These are phyloP conservation scores for Gypsophila paniculata DNA, from an alignment of 179 eudicot genomes.

Conservation along the genomic window DNA sequence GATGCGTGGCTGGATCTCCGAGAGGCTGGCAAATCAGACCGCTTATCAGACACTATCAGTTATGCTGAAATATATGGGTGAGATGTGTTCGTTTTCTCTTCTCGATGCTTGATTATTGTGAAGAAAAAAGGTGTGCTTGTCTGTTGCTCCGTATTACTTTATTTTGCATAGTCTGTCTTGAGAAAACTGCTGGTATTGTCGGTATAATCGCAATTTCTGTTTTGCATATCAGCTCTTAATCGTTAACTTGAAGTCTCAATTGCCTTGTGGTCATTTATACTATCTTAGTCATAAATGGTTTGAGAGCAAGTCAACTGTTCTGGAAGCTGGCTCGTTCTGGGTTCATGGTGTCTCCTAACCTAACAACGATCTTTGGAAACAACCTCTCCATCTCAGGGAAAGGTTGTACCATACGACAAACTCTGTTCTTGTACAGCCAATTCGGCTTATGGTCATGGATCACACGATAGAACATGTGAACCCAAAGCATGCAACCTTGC, in stretches of 20 bases:
- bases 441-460: too few relatives aligned
- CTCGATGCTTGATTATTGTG: background rate
- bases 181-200: background rate
- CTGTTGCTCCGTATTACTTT: too few relatives aligned
- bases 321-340: background rate
- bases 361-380: background rate
- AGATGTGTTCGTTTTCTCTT: conserved; percentile 20
- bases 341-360: background rate
- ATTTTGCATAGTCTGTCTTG: background rate
- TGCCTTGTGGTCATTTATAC: background rate
- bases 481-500: too few relatives aligned
- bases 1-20: conserved; percentile 93
- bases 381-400: too few relatives aligned
- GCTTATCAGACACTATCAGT: conserved; percentile 66
- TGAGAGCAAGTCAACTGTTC: background rate
- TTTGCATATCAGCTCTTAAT: background rate
- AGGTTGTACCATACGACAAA: too few relatives aligned
- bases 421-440: too few relatives aligned
- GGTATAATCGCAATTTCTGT: background rate
- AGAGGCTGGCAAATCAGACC: conserved; percentile 61
- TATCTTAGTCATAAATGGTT: background rate
- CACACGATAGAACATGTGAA: too few relatives aligned
- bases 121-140: background rate
- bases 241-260: background rate
- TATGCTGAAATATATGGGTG: conserved; percentile 80